phyloP scores from a whole-genome alignment of 2,329 filamentous ascomycete genomes.

The Pseudopyricularia cyperi region DNA sequence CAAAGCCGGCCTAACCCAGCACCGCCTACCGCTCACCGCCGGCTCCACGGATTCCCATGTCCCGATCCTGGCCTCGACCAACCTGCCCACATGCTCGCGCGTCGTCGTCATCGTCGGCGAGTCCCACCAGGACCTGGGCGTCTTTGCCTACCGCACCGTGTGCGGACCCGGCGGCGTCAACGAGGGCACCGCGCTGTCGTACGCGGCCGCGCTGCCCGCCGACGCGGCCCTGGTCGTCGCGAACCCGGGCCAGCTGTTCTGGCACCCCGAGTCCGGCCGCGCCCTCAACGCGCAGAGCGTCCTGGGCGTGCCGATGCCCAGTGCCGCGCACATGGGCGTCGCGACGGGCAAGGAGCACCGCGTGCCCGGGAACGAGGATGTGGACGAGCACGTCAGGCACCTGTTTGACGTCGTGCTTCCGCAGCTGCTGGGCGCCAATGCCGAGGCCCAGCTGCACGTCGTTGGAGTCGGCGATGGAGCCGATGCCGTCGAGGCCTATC shows the following conservation, averaged over 20 bases:
- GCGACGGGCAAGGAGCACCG: constrained; percentile 44
- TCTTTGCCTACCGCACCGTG: constrained; percentile 58
- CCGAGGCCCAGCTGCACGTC: constrained; percentile 49
- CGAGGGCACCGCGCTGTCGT: constrained; percentile 54
- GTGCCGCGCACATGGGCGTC: constrained; percentile 43
- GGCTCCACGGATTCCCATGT: constrained; percentile 40
- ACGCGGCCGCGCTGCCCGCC: constrained; percentile 35
- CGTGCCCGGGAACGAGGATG: constrained; percentile 44
- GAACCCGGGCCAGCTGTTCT: constrained; percentile 66
- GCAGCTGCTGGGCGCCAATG: constrained; percentile 22
- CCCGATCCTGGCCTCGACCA: constrained; percentile 49
- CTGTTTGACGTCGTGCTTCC: constrained; percentile 53
- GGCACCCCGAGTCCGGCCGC: constrained; percentile 52
- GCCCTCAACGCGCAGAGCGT: constrained; percentile 47
- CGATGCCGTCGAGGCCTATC: constrained; percentile 40
- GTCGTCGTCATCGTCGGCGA: constrained; percentile 68
- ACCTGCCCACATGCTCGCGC: constrained; percentile 43
- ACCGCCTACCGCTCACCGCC: constrained; percentile 47
- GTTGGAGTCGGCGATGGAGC: constrained; percentile 59
- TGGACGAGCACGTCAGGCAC: constrained; percentile 48
- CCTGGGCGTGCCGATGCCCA: constrained; percentile 45
- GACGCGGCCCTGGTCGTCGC: constrained; percentile 56
- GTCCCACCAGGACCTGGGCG: constrained; percentile 55
- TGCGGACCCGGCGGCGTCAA: constrained; percentile 52
- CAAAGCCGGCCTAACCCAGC: constrained; percentile 42